Percentiles rank a stretch among this genome's conserved stretches.
Conservation (phyloP, 495 filamentous ascomycete species). For the Pyrenula massariospora region DNA sequence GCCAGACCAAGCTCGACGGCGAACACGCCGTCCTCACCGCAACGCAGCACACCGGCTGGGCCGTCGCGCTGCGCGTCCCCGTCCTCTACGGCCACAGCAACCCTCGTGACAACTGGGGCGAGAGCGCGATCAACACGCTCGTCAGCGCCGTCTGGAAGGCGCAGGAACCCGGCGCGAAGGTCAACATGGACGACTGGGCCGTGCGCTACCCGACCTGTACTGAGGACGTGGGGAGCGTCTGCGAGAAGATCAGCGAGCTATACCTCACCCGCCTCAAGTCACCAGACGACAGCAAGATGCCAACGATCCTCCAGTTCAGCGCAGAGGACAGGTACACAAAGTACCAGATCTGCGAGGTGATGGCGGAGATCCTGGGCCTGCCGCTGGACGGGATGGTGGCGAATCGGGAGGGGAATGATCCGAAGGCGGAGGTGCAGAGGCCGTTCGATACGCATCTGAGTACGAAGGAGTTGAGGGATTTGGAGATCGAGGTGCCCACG, state of each 20-base stretch:
- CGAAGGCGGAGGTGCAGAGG: conserved; percentile 59
- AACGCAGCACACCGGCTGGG: conserved; percentile 39
- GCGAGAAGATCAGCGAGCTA: conserved; percentile 54
- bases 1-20: conserved; percentile 76
- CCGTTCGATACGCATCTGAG: conserved; percentile 87
- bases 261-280: conserved; percentile 41
- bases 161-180: conserved; percentile 41
- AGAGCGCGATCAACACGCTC: conserved; percentile 77
- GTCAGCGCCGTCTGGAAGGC: conserved; percentile 62
- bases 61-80: conserved; percentile 72
- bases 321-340: conserved; percentile 83
- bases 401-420: conserved; percentile 67
- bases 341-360: conserved; percentile 74
- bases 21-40: conserved; percentile 60
- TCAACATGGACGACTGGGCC: conserved; percentile 86
- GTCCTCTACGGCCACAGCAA: conserved; percentile 68
- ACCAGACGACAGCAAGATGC: conserved; percentile 30
- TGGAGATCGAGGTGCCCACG: conserved; percentile 67
- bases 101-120: conserved; percentile 38
- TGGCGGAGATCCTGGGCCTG: conserved; percentile 73
- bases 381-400: conserved; percentile 57
- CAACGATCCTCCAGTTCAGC: conserved; percentile 73
- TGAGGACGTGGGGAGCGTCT: conserved; percentile 77
- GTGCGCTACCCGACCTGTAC: conserved; percentile 78
- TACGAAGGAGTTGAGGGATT: conserved; percentile 58